A percentile compares a stretch with the other conserved stretches of the same genome.
Evolutionary conservation across 2,329 filamentous ascomycete genomes (phyloP).

Genomic region (Hymenoscyphus occultus): DNA sequence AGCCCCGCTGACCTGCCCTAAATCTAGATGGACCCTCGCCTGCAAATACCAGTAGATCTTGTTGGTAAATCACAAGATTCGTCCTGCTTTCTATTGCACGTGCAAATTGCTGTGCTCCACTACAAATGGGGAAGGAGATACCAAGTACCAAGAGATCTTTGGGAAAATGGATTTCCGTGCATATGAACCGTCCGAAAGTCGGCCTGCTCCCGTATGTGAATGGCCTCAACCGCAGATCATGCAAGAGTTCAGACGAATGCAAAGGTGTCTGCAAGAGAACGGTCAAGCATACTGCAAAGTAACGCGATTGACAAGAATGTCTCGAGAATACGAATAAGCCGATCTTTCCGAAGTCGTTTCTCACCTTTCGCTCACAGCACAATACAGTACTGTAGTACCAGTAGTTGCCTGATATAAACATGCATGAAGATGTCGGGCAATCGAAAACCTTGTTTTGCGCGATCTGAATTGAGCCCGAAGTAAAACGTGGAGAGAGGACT

Average conservation of each 20-base stretch:
- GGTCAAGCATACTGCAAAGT: background rate
- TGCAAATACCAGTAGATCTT: background rate
- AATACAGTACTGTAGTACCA: no score
- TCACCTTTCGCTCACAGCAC: background rate
- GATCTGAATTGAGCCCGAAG: no score
- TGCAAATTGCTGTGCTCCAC: no score
- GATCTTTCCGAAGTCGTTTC: background rate
- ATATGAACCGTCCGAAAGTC: no score
- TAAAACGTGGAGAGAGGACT: no score
- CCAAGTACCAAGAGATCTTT: no score
- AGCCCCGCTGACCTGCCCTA: background rate
- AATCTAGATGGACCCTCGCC: background rate
- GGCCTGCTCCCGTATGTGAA: background rate
- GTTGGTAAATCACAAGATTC: background rate
- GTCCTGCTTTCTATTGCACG: background rate
- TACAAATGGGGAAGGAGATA: no score
- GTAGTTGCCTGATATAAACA: no score
- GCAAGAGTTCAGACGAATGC: background rate
- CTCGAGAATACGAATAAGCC: background rate
- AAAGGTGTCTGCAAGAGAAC: background rate
- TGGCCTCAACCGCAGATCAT: background rate
- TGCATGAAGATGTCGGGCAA: background rate
- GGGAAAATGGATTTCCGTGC: no score
- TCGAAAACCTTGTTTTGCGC: no score
- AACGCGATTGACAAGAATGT: background rate